Base-by-base conservation (phyloP, 2,329 filamentous ascomycete species). In the Fusarium virguliforme region DNA sequence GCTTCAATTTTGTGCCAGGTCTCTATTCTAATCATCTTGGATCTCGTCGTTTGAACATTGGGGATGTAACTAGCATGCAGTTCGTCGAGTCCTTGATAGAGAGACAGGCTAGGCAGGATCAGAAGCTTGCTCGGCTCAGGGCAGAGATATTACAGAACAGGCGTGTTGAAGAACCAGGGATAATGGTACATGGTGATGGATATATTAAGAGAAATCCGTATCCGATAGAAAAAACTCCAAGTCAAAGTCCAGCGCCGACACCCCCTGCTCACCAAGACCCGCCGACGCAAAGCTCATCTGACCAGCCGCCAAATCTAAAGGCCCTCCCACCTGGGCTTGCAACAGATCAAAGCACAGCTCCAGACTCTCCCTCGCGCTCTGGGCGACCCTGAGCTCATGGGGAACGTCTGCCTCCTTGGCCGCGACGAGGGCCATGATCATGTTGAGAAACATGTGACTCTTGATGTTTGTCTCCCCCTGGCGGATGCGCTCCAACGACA, bases 381-480 rank as follows among this genome's bases (percentile, higher is more conserved):
- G 65, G 3, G 77, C 77, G 51, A 83, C 74, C 6, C 59, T 64
- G 9, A 73, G 34, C 37, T 82, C 78, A 28, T 63, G 66, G 8
- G 74, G 22, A 12, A 22, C 35, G 6, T 73, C 77, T 6, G 53
- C 64, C 37, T 81, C 79, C 3, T 76, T 71, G 3, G 81, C 81
- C 55, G 83, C 80, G 1, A 81, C 76, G 59, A 85, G 81, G 0
- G 79, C 82, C 8, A 83, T 54, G 3, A 82, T 76, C 74, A 84
- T 81, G 8, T 67, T 73, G 3, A 83, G 60, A 51, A 85, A 83
- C 67, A 85, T 75, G 40, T 83, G 79, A 1, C 71, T 76, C 73
- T 85, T 85, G 53, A 85, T 78, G 24, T 85, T 85, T 2, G 83
- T 85, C 66, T 85, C 84, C 5, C 80, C 82, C 9, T 77, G 70